Base-by-base conservation (phyloP, 345 rosid genomes). In the Salix purpurea region DNA sequence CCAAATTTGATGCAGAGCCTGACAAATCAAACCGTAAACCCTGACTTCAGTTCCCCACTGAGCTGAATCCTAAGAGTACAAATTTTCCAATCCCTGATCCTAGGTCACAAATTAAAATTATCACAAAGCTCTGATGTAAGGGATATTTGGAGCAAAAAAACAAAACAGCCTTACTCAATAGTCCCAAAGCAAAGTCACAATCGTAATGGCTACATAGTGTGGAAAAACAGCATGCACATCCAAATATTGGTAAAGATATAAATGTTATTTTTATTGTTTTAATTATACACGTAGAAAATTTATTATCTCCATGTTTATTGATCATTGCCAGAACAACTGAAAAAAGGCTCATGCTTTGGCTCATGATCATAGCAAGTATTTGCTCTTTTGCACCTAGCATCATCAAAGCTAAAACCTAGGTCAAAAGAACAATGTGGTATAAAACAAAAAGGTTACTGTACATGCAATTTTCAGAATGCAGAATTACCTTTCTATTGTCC, bases 401-500 rank as follows among this genome's bases (percentile, higher is more conserved):
- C 21, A 66, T 36, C 42, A 66, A 34, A 28, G 23, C 9, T 34
- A 66, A 66, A 18, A 0, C 24, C 36, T 37, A 34, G n/a, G 40
- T 32, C 42, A 34, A 18, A 36, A 36, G 26, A 34, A 18, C 21
- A 66, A 36, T 28, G 0, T 37, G 0, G 24, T 66, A 30, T 8
- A 8, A 34, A 37, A 66, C 44, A 21, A 32, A 18, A 19, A 16
- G 7, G 36, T 3, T 5, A 10, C 37, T 19, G 40, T 23, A 66
- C 42, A 8, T 56, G 61, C 73, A 76, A 26, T 40, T 40, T 78
- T 50, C 15, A n/a, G 40, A 67, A 72, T 40, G 39, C 34, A 78
- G 30, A 60, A 67, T 32, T 79, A 79, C 82, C 82, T 76, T 76
- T 50, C 80, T 83, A 30, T 79, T 83, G 75, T 83, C 85, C 70